Evolutionary conservation across 208 protist species (phyloP), one percentile per base, ranked within the genome.

Genomic region (Spongospora subterranea): DNA sequence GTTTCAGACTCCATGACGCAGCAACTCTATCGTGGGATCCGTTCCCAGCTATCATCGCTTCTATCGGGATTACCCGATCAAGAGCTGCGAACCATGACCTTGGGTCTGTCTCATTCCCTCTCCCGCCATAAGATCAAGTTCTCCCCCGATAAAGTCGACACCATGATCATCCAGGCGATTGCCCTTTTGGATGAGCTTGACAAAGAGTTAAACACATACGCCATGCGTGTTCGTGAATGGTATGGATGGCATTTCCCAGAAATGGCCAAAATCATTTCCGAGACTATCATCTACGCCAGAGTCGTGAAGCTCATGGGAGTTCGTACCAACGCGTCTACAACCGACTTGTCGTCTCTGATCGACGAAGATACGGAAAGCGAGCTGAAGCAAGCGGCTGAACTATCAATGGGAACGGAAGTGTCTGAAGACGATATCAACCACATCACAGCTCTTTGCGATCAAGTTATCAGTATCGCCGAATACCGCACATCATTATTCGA

Each of bases 151-250:
- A 99, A 99, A 96, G 98, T 99, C 89, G 99, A 99, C 92, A 98
- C 98, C 92, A 99, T 99, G 99, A 98, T 99, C 77, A 98, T 99
- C 82, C 98, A 99, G 95, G 98, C 99, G 40, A 98, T 99, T 77
- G 92, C 95, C 1, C 95, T 99, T 24, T 95, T 99, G 0, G 98
- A 99, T 93, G 98, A 99, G 91, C 93, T 99, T 6, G 98, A 99
- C 93, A 99, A 99, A 94, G 98, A 99, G 94, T 96, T 99, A 77
- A 99, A 99, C 95, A 99, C 98, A 91, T 99, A 99, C 94, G 97
- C 96, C 1, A 99, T 99, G 98, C 96, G 98, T 77, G 96, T 98
- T 39, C 92, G 93, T 65, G 98, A 99, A 96, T 99, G 98, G 98
- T 95, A 99, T 94, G 97, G 98, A 45, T 99, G 98, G 98, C 98